Percentiles rank a stretch among this genome's conserved stretches.
phyloP scores from a whole-genome alignment of 2,329 filamentous ascomycete species.

The Aureobasidium sp. region DNA sequence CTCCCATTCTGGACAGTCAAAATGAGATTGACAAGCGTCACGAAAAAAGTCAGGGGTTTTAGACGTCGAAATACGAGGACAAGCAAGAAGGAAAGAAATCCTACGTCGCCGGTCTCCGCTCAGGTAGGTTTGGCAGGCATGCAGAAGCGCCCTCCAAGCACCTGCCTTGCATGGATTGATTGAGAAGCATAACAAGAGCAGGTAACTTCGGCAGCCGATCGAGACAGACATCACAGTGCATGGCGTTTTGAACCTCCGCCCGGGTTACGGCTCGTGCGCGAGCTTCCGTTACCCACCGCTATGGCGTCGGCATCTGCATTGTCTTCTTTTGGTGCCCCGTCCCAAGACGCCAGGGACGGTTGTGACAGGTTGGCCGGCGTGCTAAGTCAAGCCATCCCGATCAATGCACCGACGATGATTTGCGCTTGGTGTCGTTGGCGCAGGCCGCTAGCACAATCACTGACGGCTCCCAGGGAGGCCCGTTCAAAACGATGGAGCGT shows the following conservation, averaged over 20 bases:
- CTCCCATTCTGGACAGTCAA: background rate
- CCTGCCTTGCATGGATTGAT: conserved; percentile 7
- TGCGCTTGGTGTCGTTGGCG: conserved; percentile 11
- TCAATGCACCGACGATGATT: conserved; percentile 13
- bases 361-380: conserved; percentile 13
- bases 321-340: conserved; percentile 10
- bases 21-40: background rate
- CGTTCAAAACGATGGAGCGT: conserved; percentile 11
- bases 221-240: conserved; percentile 11
- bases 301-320: conserved; percentile 13
- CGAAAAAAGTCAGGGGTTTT: conserved; percentile 6
- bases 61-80: background rate
- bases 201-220: background rate
- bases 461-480: conserved; percentile 9
- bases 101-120: background rate
- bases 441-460: conserved; percentile 12
- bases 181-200: background rate
- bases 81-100: background rate
- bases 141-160: background rate
- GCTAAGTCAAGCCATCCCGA: conserved; percentile 10
- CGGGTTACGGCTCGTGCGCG: conserved; percentile 12
- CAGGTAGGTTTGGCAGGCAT: background rate
- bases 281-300: conserved; percentile 14
- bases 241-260: conserved; percentile 11
- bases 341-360: conserved; percentile 13